These are phyloP conservation scores for Vitis labrusca DNA, from an alignment of 164 flowering plant species.

Conservation along the genomic window DNA sequence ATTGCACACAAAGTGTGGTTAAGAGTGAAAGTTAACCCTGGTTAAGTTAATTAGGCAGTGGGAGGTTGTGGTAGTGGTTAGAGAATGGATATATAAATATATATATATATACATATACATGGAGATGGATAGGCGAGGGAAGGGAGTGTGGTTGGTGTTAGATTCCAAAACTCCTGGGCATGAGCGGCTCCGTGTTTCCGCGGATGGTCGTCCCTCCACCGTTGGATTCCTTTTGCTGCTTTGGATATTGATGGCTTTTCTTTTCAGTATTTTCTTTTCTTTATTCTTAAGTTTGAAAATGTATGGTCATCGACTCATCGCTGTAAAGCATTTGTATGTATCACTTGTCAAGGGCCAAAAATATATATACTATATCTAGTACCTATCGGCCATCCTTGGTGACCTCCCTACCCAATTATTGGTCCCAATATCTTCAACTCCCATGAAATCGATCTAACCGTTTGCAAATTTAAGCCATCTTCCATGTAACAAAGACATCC, in stretches of 20 bases:
- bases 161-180: constrained; percentile 75
- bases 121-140: not conserved
- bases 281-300: not conserved
- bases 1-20: not conserved
- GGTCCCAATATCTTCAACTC: too few species aligned
- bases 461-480: too few species aligned
- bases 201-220: constrained; percentile 53
- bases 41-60: constrained; percentile 8
- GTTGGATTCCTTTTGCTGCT: constrained; percentile 37
- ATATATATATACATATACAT: too few species aligned
- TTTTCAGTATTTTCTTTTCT: constrained; percentile 4
- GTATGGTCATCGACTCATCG: not conserved
- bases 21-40: constrained; percentile 4
- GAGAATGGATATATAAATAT: too few species aligned
- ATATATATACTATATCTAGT: too few species aligned
- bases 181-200: constrained; percentile 95
- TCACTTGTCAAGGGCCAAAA: too few species aligned
- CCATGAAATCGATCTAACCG: too few species aligned
- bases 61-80: constrained; percentile 9
- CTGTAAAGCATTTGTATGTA: too few species aligned
- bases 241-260: constrained; percentile 10
- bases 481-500: too few species aligned
- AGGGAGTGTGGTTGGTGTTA: constrained; percentile 14
- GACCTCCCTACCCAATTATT: too few species aligned
- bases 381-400: too few species aligned